These are phyloP conservation scores for Saururus chinensis DNA, from an alignment of 164 flowering plant species.

Conservation along the genomic window DNA sequence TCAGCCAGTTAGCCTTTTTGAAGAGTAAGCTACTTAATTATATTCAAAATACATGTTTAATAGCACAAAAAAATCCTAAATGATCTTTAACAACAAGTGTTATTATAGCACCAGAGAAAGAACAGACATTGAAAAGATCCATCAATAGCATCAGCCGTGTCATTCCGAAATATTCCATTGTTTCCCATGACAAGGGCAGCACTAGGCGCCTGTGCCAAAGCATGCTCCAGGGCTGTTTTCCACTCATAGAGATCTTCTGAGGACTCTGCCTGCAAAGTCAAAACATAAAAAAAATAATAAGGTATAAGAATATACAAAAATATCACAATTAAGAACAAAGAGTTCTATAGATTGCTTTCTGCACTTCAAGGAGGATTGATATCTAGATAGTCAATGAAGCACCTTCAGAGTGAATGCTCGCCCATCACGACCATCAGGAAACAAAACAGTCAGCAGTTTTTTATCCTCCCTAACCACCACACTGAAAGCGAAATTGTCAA, in stretches of 20 bases:
- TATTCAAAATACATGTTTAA: background rate
- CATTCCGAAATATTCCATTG: slow-evolving; percentile 91
- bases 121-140: slow-evolving; percentile 83
- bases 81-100: background rate
- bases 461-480: slow-evolving; percentile 97
- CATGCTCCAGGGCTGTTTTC: slow-evolving; percentile 94
- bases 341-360: background rate
- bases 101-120: background rate
- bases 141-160: slow-evolving; percentile 59
- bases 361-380: background rate
- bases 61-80: background rate
- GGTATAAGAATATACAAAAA: background rate
- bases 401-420: slow-evolving; percentile 98
- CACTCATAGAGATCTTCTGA: slow-evolving; percentile 93
- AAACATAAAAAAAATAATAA: background rate
- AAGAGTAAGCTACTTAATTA: background rate
- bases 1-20: background rate
- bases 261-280: slow-evolving; percentile 68
- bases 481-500: slow-evolving; percentile 28
- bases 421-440: slow-evolving; percentile 99
- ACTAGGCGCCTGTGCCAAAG: slow-evolving; percentile 97
- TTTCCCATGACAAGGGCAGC: slow-evolving; percentile 97
- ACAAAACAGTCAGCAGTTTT: slow-evolving; percentile 82
- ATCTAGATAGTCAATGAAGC: slow-evolving; percentile 3
- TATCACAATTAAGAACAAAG: background rate